phyloP scores from a whole-genome alignment of 345 rosid species.

The Eucalyptus marginata region DNA sequence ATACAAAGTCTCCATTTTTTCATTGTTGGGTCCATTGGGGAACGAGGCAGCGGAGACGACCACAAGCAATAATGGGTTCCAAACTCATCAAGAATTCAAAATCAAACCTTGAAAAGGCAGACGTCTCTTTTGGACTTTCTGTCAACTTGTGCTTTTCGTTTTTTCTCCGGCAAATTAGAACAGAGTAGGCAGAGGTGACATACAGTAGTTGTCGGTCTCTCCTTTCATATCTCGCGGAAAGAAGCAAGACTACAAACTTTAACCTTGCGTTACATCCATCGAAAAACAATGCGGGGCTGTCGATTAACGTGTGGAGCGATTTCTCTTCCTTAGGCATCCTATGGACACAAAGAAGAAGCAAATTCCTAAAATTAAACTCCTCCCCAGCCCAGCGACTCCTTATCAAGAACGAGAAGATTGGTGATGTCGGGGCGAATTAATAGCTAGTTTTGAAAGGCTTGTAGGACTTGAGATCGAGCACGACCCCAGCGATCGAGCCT shows the following conservation, averaged over 20 bases:
- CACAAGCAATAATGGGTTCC: background rate
- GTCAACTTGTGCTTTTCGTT: background rate
- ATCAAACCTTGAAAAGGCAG: background rate
- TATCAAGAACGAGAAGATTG: background rate
- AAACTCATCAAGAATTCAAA: background rate
- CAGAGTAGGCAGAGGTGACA: background rate
- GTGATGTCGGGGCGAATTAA: slow-evolving; percentile 1
- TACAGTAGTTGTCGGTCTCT: background rate
- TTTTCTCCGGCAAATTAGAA: background rate
- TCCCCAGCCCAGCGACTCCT: background rate
- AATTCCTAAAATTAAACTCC: background rate
- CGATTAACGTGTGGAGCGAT: background rate
- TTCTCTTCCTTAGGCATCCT: background rate
- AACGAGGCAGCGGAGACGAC: background rate
- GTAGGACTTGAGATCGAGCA: slow-evolving; percentile 43
- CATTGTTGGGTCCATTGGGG: background rate
- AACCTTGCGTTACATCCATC: background rate
- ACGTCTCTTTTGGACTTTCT: background rate
- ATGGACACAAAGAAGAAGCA: background rate
- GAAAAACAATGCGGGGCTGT: background rate
- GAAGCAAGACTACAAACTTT: background rate
- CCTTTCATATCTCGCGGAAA: background rate
- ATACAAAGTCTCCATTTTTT: background rate
- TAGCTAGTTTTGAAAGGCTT: slow-evolving; percentile 53
- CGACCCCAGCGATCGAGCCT: slow-evolving; percentile 71